Conservation (phyloP, 164 flowering plant genomes). For the Vitis vinifera region DNA sequence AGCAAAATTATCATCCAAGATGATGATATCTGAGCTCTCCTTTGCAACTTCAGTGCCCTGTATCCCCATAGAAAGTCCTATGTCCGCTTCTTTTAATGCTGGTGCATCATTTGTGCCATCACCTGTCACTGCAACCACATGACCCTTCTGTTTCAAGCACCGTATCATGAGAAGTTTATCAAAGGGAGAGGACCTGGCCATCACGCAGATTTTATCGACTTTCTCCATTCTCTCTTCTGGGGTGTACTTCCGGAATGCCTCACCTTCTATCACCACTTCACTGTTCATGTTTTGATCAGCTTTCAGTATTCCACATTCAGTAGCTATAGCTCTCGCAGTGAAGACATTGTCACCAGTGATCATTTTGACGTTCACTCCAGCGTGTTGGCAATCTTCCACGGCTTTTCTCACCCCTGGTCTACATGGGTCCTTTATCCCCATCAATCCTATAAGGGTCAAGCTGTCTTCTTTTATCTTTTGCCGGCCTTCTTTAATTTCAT, state of each 20-base stretch:
- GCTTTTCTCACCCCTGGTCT: constrained; percentile 55
- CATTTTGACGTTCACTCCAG: constrained; percentile 61
- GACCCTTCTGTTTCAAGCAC: constrained; percentile 57
- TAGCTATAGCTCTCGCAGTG: constrained; percentile 66
- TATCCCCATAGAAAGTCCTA: constrained; percentile 70
- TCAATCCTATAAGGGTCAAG: constrained; percentile 45
- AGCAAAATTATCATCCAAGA: constrained; percentile 61
- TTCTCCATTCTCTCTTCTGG: constrained; percentile 41
- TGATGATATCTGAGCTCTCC: constrained; percentile 66
- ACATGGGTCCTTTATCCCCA: constrained; percentile 64
- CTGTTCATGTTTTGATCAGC: constrained; percentile 12
- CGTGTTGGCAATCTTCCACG: constrained; percentile 45
- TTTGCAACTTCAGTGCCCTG: constrained; percentile 79
- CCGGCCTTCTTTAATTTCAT: background rate
- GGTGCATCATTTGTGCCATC: constrained; percentile 72
- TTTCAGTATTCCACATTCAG: constrained; percentile 59
- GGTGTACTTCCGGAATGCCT: constrained; percentile 45
- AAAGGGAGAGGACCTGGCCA: constrained; percentile 72
- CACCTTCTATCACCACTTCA: constrained; percentile 53
- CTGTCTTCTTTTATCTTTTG: constrained; percentile 26
- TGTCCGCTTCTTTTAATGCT: constrained; percentile 56
- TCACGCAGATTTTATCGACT: constrained; percentile 51
- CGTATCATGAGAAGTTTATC: constrained; percentile 71
- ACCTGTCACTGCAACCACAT: constrained; percentile 75
- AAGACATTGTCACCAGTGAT: constrained; percentile 65